These are phyloP conservation scores for Choricystis sp. DNA, from an alignment of 139 green algal species.

Conservation along the genomic window DNA sequence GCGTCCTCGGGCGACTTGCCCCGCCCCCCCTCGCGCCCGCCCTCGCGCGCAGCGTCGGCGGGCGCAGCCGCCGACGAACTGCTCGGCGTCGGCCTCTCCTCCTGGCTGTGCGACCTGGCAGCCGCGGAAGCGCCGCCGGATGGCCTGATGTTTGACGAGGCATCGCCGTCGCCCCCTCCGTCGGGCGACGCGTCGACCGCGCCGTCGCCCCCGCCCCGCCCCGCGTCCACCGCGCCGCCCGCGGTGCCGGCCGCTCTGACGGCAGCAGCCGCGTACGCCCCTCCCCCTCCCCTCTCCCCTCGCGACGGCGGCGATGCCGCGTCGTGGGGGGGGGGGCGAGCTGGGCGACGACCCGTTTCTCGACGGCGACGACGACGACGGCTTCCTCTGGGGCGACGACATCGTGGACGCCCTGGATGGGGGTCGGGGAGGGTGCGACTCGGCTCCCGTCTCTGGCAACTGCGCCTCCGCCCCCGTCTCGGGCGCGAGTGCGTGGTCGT, in stretches of 20 bases:
- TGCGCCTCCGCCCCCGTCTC: no score
- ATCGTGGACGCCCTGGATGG: neutral
- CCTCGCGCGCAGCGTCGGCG: neutral
- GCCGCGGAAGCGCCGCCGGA: no score
- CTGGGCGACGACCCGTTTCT: neutral
- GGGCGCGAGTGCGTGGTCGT: no score
- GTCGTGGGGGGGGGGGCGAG: neutral
- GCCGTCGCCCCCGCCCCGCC: no score
- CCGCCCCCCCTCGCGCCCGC: no score
- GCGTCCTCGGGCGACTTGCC: neutral
- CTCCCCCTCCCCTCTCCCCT: neutral
- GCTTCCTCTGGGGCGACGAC: neutral
- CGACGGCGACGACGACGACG: neutral
- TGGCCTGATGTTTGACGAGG: no score
- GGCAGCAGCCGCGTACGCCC: neutral
- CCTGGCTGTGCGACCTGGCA: neutral
- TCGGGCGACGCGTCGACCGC: no score
- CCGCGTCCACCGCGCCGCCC: neutral
- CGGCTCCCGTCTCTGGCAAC: no score
- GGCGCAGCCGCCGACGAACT: neutral
- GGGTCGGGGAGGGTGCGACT: no score
- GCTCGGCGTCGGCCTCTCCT: neutral
- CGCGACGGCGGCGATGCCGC: neutral
- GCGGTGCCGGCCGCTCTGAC: neutral
- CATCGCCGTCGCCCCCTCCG: no score